A percentile compares a stretch with the other conserved stretches of the same genome.
Conservation (phyloP, 352 stramenopile genomes). For the Globisporangium solare region DNA sequence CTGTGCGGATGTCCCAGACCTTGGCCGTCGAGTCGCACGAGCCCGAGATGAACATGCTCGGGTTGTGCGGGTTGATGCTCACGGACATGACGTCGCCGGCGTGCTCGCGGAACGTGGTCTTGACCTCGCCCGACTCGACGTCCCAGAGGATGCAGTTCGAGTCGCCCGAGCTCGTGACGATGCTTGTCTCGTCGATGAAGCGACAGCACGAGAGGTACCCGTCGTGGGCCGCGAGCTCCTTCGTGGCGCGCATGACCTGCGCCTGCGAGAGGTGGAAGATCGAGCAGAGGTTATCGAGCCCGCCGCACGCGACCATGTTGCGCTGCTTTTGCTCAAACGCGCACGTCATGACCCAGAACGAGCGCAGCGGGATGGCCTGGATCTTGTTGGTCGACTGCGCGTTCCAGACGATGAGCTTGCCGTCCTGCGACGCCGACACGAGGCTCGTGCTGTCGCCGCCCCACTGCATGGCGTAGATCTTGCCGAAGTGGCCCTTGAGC, state of each 20-base stretch:
- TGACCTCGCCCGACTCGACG: conserved; percentile 91
- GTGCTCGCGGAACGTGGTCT: conserved; percentile 97
- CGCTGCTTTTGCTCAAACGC: conserved; percentile 97
- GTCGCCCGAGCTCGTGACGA: conserved; percentile 95
- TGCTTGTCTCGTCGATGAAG: conserved; percentile 94
- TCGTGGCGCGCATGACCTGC: conserved; percentile 87
- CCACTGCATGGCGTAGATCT: conserved; percentile 99
- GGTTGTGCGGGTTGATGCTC: conserved; percentile 92
- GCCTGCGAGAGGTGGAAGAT: conserved; percentile 95
- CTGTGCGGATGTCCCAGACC: conserved; percentile 96
- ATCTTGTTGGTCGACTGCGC: conserved; percentile 96
- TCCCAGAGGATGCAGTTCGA: conserved; percentile 99
- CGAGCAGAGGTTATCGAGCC: conserved; percentile 99
- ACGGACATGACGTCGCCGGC: conserved; percentile 97
- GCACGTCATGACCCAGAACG: conserved; percentile 99
- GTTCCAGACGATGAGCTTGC: conserved; percentile 99
- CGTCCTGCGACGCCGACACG: conserved; percentile 96
- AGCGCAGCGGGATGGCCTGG: conserved; percentile 95
- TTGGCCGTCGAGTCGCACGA: conserved; percentile 96
- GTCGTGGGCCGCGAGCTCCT: conserved; percentile 97
- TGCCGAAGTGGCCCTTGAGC: conserved; percentile 99
- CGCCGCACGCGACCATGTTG: conserved; percentile 97
- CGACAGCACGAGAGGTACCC: conserved; percentile 98
- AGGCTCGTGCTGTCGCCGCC: conserved; percentile 87
- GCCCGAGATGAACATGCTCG: conserved; percentile 96